Conservation (phyloP, 305 asterid species). For the Rubia tinctorum region DNA sequence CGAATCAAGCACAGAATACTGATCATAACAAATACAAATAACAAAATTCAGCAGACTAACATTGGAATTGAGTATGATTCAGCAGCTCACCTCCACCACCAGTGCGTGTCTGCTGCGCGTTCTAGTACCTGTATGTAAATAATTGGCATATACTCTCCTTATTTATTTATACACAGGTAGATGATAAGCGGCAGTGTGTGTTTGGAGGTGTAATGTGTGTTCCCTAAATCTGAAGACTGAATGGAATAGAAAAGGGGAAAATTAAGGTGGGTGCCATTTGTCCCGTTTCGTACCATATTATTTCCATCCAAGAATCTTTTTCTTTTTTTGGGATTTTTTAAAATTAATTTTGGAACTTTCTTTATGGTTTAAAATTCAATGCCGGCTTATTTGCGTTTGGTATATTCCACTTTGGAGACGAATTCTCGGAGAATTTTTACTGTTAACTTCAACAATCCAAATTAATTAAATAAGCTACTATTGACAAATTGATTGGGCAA, state of each 20-base stretch:
- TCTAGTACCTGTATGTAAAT: neutral
- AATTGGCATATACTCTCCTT: neutral
- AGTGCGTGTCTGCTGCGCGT: slow-evolving; percentile 9
- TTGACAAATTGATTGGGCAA: too few relatives aligned
- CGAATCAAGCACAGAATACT: neutral
- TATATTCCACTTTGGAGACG: too few relatives aligned
- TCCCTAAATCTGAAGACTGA: neutral
- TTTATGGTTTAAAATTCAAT: too few relatives aligned
- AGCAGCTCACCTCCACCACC: slow-evolving; percentile 6
- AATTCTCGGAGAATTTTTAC: too few relatives aligned
- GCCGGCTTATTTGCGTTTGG: too few relatives aligned
- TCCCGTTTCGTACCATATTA: neutral
- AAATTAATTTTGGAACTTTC: neutral
- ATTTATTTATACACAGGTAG: neutral
- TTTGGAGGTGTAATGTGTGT: neutral
- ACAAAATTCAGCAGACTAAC: neutral
- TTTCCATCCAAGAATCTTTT: neutral
- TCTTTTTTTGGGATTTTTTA: neutral
- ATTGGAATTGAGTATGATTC: neutral
- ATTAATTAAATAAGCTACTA: too few relatives aligned
- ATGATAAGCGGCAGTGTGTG: neutral
- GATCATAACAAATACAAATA: neutral
- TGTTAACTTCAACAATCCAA: too few relatives aligned
- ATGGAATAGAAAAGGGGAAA: neutral
- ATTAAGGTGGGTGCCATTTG: slow-evolving; percentile 3